Base-by-base conservation (phyloP, 805 yeast species). In the Ogataea minuta region DNA sequence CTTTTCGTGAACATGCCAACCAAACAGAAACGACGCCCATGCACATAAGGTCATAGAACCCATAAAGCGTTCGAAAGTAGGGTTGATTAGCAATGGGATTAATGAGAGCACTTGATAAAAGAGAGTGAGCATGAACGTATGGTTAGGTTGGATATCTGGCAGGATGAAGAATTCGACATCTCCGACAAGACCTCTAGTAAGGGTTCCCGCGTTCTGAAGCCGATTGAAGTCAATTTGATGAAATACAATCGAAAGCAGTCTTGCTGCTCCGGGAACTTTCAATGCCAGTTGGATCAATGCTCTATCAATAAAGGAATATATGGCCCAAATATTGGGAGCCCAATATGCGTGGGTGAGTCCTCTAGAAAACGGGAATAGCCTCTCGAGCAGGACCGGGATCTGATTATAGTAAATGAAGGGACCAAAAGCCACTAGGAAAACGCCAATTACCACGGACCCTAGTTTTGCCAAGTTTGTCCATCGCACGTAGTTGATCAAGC, bases 1-100 rank as follows among this genome's bases (percentile, higher is more conserved):
- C 71, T 93, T 93, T 63, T 93, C 99, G 65, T 93, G 99, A 16
- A 93, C 99, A 57, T 93, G 98, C 97, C 98, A 93, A 4, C 99
- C 99, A 63, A 93, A 93, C 34, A 93, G 64, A 56, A 86, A 93
- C 2, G 96, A 84, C 0, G 96, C 81, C 64, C 78, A 87, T 4
- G 95, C 98, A 63, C 98, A 91, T 33, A 91, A 70, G 0, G 96
- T 83, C 52, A 93, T 64, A 1, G 90, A 77, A 0, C 95, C 96
- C 12, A 90, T 60, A 51, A 93, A 93, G 48, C 95, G 71, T 47
- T 78, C 79, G 58, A 74, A 85, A 2, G 80, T 79, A 4, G 96
- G 96, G 41, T 77, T 78, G 23, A 81, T 50, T 21, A 86, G 67
- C 5, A 81, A 56, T 1, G 95, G 96, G 2, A 84, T 65, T 17